Evolutionary conservation across 2,329 filamentous ascomycete genomes (phyloP), one percentile per base, ranked within the genome.

Genomic region (Eutypa lata): DNA sequence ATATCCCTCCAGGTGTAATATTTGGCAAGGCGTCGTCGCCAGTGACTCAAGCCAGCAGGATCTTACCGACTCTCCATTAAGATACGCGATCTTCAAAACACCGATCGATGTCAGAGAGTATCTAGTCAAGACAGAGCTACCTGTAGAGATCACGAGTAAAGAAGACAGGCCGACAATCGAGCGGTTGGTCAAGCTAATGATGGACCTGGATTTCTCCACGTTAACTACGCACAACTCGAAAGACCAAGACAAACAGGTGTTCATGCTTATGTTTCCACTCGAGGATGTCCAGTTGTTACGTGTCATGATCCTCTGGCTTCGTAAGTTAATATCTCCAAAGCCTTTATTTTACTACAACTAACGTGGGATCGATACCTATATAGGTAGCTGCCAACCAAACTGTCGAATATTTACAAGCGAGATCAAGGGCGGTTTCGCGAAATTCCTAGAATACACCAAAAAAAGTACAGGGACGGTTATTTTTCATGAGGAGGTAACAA

Each of bases 401-500:
- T 67, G 65, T 26, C 61, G 57, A n/a, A 66, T 69, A 22, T 69
- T 66, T 48, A 59, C 58, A 8, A 47, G 56, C 18, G 57, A 61
- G 19, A 44, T 56, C n/a, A 22, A 55, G 24, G 58, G 61, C 14
- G 58, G 60, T 28, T 69, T 65, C 63, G 37, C 45, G 13, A 55
- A 52, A 5, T 69, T 69, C 22, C 57, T 65, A 43, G 56, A 66
- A 48, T 48, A 49, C 14, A 61, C 63, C 19, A 56, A 56, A 48
- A 54, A 59, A 8, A 51, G 37, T 10, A 59, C 59, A 21, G 66
- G 65, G n/a, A 68, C 65, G 8, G 51, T 69, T 24, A 66, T 69
- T 24, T 53, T 64, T 8, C 65, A 68, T 48, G 61, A 65, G 22
- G 57, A 64, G 40, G 52, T 65, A 28, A 62, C 57, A 18, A 57